These are phyloP conservation scores for Rhizomucor miehei DNA, from an alignment of 371 early-diverging fungal species.

Conservation along the genomic window DNA sequence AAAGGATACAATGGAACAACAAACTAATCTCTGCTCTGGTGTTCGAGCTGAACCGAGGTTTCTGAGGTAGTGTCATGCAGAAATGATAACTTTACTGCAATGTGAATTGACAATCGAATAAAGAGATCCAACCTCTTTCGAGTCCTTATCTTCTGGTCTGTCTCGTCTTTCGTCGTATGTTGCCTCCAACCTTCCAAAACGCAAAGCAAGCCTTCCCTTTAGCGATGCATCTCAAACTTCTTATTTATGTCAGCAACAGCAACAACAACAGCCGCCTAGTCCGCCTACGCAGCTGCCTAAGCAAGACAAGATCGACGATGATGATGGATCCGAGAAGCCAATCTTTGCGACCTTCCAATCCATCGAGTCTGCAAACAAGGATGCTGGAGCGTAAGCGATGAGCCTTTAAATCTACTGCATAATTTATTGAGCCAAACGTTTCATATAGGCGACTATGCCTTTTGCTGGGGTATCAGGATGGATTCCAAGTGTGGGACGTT, in stretches of 20 bases:
- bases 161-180: slow-evolving; percentile 58
- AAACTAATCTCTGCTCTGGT: slow-evolving; percentile 14
- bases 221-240: slow-evolving; percentile 29
- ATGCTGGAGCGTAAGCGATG: slow-evolving; percentile 3
- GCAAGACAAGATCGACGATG: slow-evolving; percentile 7
- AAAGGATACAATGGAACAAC: background rate
- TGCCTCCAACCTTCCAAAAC: slow-evolving; percentile 42
- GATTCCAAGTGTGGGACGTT: slow-evolving; percentile 84
- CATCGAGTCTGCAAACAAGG: background rate
- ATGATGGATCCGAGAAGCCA: slow-evolving; percentile 20
- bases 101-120: background rate
- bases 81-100: background rate
- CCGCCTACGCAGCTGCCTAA: background rate
- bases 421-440: background rate
- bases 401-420: background rate
- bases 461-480: slow-evolving; percentile 72
- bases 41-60: slow-evolving; percentile 49
- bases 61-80: slow-evolving; percentile 22
- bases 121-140: slow-evolving; percentile 61
- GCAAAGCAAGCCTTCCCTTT: slow-evolving; percentile 18
- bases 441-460: slow-evolving; percentile 47
- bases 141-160: slow-evolving; percentile 56
- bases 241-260: slow-evolving; percentile 22
- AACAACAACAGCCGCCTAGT: slow-evolving; percentile 4
- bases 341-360: slow-evolving; percentile 29